Conservation (phyloP, 2,329 filamentous ascomycete species). For the Colletotrichum lindemuthianum region DNA sequence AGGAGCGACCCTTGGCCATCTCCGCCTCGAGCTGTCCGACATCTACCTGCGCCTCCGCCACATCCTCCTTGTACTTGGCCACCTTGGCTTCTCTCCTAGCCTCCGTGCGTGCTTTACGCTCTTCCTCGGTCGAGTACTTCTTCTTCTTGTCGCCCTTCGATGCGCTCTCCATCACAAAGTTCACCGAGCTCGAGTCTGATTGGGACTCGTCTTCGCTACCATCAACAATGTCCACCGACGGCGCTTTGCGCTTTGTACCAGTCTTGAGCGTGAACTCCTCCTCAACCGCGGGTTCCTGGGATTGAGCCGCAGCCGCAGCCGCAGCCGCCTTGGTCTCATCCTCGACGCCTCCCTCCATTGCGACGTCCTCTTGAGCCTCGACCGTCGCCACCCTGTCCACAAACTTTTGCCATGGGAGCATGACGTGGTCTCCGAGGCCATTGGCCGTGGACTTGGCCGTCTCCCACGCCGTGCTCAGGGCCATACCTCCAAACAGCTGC, state of each 20-base stretch:
- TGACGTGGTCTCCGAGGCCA: slow-evolving; percentile 50
- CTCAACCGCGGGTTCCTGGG: slow-evolving; percentile 39
- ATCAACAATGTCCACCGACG: slow-evolving; percentile 40
- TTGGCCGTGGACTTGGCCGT: slow-evolving; percentile 29
- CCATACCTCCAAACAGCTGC: slow-evolving; percentile 64
- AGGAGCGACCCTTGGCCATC: slow-evolving; percentile 41
- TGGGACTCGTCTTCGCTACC: slow-evolving; percentile 44
- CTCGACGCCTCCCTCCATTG: slow-evolving; percentile 30
- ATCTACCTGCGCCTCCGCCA: slow-evolving; percentile 45
- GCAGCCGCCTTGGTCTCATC: slow-evolving; percentile 40
- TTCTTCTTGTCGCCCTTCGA: slow-evolving; percentile 4
- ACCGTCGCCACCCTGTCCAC: slow-evolving; percentile 27
- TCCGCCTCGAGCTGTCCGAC: slow-evolving; percentile 40
- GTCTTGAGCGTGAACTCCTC: slow-evolving; percentile 66
- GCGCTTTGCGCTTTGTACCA: slow-evolving; percentile 64
- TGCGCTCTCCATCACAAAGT: slow-evolving; percentile 25
- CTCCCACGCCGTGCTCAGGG: slow-evolving; percentile 64
- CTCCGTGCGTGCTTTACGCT: slow-evolving; percentile 13
- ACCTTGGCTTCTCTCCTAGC: slow-evolving; percentile 41
- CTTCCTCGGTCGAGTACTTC: slow-evolving; percentile 41
- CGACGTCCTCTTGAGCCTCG: slow-evolving; percentile 39
- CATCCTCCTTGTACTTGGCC: slow-evolving; percentile 43
- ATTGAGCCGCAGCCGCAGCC: slow-evolving; percentile 39
- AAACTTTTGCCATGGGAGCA: slow-evolving; percentile 64
- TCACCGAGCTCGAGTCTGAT: slow-evolving; percentile 38